Evolutionary conservation across 495 filamentous ascomycete genomes (phyloP), one percentile per base, ranked within the genome.

Genomic region (Lophiostoma macrostomum): DNA sequence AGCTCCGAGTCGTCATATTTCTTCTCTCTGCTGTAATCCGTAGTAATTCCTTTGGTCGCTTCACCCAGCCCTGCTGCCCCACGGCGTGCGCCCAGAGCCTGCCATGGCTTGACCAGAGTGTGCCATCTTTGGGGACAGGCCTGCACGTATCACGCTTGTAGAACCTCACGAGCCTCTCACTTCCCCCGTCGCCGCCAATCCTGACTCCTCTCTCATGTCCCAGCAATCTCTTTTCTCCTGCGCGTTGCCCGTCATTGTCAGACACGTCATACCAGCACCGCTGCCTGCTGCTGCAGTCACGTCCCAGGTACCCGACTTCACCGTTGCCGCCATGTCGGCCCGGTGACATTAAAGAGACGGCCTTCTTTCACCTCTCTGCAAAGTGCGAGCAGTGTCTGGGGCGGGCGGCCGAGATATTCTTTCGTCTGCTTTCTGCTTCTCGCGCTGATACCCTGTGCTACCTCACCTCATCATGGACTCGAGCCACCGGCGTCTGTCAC

Each of bases 391-490:
- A 4, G 14, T 20, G 22, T 50, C n/a, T n/a, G n/a, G n/a, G n/a
- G n/a, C n/a, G n/a, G n/a, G n/a, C n/a, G n/a, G 16, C 37, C 25
- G 14, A 22, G 11, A 19, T 37, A 6, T 42, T 35, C 47, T 37
- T 25, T 38, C 31, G 6, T 42, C 39, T 34, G 28, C 12, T 19
- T 37, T 41, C 52, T 41, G 7, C 22, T 31, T 42, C 37, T 48
- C 30, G 41, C 59, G 37, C 48, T 55, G 50, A 62, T 54, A 50
- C 48, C 54, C 53, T 54, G 60, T 63, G 41, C 41, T 32, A 63
- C 50, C 53, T 63, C 54, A 54, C 53, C 43, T 58, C 50, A 57
- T 57, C 59, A 58, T 58, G 60, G 49, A 58, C 31, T 58, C 60
- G 22, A 27, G 31, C 42, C 42, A 48, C 25, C 46, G 48, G 22